Evolutionary conservation across 768 basidiomycete genomes (phyloP).

Genomic region (Mycena epipterygia): DNA sequence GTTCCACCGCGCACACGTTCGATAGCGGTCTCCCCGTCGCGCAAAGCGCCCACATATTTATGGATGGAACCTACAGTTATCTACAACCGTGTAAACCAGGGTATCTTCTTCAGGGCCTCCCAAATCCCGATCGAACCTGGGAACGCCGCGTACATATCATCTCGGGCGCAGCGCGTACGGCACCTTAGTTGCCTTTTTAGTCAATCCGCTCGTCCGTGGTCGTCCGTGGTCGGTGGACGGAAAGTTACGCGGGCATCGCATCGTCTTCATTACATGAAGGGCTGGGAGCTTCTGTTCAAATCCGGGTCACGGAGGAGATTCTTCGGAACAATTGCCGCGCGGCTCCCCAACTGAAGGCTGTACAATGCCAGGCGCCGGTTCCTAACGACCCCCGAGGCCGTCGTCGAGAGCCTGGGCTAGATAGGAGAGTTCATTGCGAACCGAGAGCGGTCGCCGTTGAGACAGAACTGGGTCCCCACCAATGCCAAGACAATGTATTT

Average conservation of each 20-base stretch:
- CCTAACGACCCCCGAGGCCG: background rate
- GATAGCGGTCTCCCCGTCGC: constrained; percentile 9
- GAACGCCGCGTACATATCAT: background rate
- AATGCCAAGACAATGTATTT: constrained; percentile 14
- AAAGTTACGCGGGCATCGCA: background rate
- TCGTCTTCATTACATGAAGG: background rate
- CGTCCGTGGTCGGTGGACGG: background rate
- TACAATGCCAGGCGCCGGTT: background rate
- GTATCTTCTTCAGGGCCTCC: background rate
- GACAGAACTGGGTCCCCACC: background rate
- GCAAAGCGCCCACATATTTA: constrained; percentile 9
- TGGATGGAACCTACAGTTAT: background rate
- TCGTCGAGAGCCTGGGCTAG: background rate
- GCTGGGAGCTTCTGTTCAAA: too few relatives aligned
- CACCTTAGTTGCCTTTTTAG: too few relatives aligned
- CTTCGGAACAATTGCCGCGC: constrained; percentile 19
- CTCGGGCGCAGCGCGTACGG: background rate
- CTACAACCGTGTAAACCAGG: constrained; percentile 13
- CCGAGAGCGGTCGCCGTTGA: background rate
- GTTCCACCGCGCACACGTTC: background rate
- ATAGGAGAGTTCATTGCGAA: too few relatives aligned
- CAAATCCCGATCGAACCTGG: background rate
- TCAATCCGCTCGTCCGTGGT: too few relatives aligned
- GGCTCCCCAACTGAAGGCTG: background rate
- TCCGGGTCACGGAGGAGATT: background rate